phyloP scores from a whole-genome alignment of 768 basidiomycete species.

The Clavulina sp. region DNA sequence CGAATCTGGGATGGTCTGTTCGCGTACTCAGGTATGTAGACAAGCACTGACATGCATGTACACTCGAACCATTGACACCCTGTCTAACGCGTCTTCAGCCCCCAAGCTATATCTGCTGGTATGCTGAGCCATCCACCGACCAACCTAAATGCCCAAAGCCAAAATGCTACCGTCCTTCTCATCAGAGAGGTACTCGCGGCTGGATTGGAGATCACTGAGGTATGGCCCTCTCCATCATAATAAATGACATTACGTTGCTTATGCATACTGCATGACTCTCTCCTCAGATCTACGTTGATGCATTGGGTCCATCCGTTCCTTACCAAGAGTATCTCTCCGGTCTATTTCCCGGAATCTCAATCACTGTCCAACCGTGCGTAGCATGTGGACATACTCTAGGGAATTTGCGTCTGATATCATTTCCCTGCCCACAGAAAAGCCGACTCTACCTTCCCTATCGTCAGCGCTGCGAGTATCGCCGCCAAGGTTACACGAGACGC shows the following conservation, averaged over 20 bases:
- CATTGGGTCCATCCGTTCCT: slow-evolving; percentile 69
- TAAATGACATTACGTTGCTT: not conserved
- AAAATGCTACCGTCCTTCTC: slow-evolving; percentile 78
- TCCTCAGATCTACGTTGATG: slow-evolving; percentile 77
- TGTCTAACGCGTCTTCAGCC: slow-evolving; percentile 30
- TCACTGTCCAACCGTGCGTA: slow-evolving; percentile 49
- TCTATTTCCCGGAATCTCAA: slow-evolving; percentile 65
- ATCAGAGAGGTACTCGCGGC: slow-evolving; percentile 71
- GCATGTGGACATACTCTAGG: slow-evolving; percentile 12
- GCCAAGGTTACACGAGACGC: slow-evolving; percentile 93
- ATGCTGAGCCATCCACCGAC: slow-evolving; percentile 74
- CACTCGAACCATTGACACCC: slow-evolving; percentile 15
- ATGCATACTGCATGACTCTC: too few relatives aligned
- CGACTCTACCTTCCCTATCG: slow-evolving; percentile 91
- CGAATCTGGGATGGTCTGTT: slow-evolving; percentile 67
- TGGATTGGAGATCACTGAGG: slow-evolving; percentile 68
- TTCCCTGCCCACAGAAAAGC: slow-evolving; percentile 36
- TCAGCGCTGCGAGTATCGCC: slow-evolving; percentile 92
- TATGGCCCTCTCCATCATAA: slow-evolving; percentile 16
- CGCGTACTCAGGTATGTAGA: slow-evolving; percentile 54
- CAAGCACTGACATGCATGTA: too few relatives aligned
- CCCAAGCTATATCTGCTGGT: slow-evolving; percentile 75
- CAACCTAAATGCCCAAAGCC: slow-evolving; percentile 76
- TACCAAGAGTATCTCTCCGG: slow-evolving; percentile 73
- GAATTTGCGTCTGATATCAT: not conserved